These are phyloP conservation scores for Pestalotiopsis sp. DNA, from an alignment of 2,329 filamentous ascomycete genomes.

Conservation along the genomic window DNA sequence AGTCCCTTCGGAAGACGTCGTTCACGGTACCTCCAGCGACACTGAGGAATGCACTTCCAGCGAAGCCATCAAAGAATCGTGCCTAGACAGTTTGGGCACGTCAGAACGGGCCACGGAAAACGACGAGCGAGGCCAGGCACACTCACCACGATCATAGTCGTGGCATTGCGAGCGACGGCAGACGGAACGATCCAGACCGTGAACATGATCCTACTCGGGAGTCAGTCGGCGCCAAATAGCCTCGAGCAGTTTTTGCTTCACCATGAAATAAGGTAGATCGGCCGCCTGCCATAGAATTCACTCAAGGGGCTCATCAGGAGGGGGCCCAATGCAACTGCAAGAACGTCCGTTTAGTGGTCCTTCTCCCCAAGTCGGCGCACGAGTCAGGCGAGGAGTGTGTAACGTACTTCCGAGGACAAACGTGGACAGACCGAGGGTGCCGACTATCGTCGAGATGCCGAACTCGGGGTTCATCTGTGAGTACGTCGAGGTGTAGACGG, in stretches of 20 bases:
- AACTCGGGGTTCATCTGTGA: conserved; percentile 76
- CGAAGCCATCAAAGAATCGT: conserved; percentile 77
- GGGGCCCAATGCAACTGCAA: conserved; percentile 56
- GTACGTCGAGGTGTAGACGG: conserved; percentile 89
- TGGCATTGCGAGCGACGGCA: conserved; percentile 79
- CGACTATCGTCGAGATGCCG: conserved; percentile 68
- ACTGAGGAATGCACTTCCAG: conserved; percentile 68
- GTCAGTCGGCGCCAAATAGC: neutral
- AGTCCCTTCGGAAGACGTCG: conserved; percentile 70
- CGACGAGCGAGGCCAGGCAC: neutral
- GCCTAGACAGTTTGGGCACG: conserved; percentile 31
- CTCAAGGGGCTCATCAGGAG: conserved; percentile 66
- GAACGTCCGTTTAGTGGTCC: neutral
- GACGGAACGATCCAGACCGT: conserved; percentile 80
- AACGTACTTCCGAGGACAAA: conserved; percentile 77
- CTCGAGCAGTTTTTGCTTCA: neutral
- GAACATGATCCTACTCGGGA: conserved; percentile 56
- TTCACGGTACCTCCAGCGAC: conserved; percentile 87
- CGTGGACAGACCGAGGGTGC: conserved; percentile 77
- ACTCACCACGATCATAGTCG: conserved; percentile 69
- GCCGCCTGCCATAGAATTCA: conserved; percentile 81
- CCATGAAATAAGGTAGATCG: conserved; percentile 79
- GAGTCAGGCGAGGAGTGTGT: neutral
- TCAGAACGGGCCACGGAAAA: conserved; percentile 6
- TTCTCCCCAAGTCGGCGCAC: neutral